A percentile compares a stretch with the other conserved stretches of the same genome.
Conservation (phyloP, 768 basidiomycete species). For the Boletus coccyginus region DNA sequence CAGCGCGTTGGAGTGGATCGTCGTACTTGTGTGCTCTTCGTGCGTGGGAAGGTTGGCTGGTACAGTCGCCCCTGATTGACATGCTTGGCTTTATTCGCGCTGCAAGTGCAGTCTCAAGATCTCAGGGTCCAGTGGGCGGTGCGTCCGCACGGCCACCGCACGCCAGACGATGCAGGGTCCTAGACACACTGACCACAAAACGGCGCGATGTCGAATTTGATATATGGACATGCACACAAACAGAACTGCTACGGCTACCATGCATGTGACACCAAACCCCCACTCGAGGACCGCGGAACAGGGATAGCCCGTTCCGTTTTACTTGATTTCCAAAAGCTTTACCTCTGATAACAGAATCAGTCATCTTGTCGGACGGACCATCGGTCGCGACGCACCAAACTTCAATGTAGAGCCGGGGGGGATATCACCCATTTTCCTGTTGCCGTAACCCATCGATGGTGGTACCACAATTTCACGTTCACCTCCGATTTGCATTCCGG, state of each 20-base stretch:
- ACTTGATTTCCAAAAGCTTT: conserved; percentile 69
- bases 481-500: conserved; percentile 89
- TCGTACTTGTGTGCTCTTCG: not conserved
- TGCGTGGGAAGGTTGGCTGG: not conserved
- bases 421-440: conserved; percentile 54
- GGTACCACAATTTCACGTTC: conserved; percentile 82
- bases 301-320: conserved; percentile 19
- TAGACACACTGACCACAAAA: conserved; percentile 13
- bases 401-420: conserved; percentile 78
- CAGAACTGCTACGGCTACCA: conserved; percentile 16
- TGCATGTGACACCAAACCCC: conserved; percentile 15
- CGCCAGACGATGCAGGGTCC: conserved; percentile 22
- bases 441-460: conserved; percentile 69
- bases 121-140: conserved; percentile 23
- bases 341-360: conserved; percentile 49
- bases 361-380: not conserved
- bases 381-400: conserved; percentile 58
- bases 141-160: conserved; percentile 24
- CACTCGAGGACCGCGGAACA: conserved; percentile 13
- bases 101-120: conserved; percentile 8
- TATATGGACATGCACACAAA: conserved; percentile 21
- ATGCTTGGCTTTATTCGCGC: not conserved
- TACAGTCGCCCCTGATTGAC: conserved; percentile 14
- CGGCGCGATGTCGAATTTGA: conserved; percentile 26
- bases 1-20: not conserved